Conservation (phyloP, 805 yeast genomes). For the Saturnispora zaruensis region DNA sequence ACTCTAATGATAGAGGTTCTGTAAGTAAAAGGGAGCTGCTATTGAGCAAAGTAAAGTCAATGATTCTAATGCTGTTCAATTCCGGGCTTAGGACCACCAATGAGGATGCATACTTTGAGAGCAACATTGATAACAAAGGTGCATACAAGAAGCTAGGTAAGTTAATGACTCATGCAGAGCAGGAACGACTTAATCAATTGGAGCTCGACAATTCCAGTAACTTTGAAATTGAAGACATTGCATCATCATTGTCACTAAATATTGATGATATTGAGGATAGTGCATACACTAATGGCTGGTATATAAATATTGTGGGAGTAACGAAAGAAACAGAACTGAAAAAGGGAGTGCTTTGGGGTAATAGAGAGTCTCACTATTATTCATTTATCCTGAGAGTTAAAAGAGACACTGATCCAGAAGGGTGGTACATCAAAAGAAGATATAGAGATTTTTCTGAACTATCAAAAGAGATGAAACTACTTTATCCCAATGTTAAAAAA, state of each 20-base stretch:
- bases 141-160: slow-evolving; percentile 34
- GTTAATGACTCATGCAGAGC: slow-evolving; percentile 15
- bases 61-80: slow-evolving; percentile 61
- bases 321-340: slow-evolving; percentile 26
- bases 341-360: slow-evolving; percentile 19
- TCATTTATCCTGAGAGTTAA: slow-evolving; percentile 43
- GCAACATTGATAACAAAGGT: slow-evolving; percentile 28
- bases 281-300: slow-evolving; percentile 46
- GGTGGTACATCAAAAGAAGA: slow-evolving; percentile 47
- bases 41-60: slow-evolving; percentile 50
- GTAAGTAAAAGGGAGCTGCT: slow-evolving; percentile 61
- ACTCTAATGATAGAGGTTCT: slow-evolving; percentile 67
- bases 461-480: slow-evolving; percentile 40
- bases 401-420: slow-evolving; percentile 26
- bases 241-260: slow-evolving; percentile 29
- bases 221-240: slow-evolving; percentile 17
- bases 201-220: neutral
- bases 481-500: slow-evolving; percentile 62
- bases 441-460: slow-evolving; percentile 62
- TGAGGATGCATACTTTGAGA: slow-evolving; percentile 43
- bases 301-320: slow-evolving; percentile 64
- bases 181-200: slow-evolving; percentile 3
- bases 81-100: slow-evolving; percentile 60
- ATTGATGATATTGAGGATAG: slow-evolving; percentile 23
- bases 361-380: slow-evolving; percentile 23